Percentiles rank a stretch among this genome's conserved stretches.
These are phyloP conservation scores for Zygosaccharomyces pseudobailii DNA, from an alignment of 1,139 yeast species.

Conservation along the genomic window DNA sequence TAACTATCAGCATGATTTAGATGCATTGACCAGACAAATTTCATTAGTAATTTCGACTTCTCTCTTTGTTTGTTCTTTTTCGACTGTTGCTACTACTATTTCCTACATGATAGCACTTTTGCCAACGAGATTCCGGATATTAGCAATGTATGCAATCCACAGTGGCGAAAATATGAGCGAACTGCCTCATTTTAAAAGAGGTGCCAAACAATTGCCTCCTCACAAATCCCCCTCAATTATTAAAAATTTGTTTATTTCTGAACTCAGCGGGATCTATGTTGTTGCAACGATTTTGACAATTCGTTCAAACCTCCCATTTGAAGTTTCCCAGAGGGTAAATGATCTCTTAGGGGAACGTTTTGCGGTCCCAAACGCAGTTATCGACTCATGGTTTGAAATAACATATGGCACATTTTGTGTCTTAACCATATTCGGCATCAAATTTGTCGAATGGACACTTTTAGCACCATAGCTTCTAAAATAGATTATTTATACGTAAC, in stretches of 20 bases:
- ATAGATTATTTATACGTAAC: no score
- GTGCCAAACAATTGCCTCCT: not conserved
- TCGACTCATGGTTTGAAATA: constrained; percentile 79
- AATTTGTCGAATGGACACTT: constrained; percentile 25
- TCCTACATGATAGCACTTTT: constrained; percentile 32
- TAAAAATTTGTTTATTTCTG: constrained; percentile 53
- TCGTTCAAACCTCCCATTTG: constrained; percentile 65
- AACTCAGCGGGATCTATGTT: constrained; percentile 72
- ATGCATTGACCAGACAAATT: constrained; percentile 57
- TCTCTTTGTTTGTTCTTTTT: constrained; percentile 61
- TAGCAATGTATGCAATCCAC: constrained; percentile 29
- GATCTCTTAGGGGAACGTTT: constrained; percentile 31
- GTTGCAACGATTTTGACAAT: constrained; percentile 75
- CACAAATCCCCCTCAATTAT: constrained; percentile 30
- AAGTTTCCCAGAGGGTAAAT: constrained; percentile 41
- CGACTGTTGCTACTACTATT: constrained; percentile 55
- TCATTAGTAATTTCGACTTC: constrained; percentile 62
- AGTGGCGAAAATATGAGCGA: constrained; percentile 12
- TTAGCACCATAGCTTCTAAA: not conserved
- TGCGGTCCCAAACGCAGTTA: constrained; percentile 43
- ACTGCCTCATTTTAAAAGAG: constrained; percentile 21
- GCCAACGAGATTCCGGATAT: constrained; percentile 28
- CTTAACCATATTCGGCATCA: constrained; percentile 46
- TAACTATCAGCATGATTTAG: constrained; percentile 40
- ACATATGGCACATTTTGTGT: constrained; percentile 59